Base-by-base conservation (phyloP, 495 filamentous ascomycete genomes). In the Penicillium silybi region DNA sequence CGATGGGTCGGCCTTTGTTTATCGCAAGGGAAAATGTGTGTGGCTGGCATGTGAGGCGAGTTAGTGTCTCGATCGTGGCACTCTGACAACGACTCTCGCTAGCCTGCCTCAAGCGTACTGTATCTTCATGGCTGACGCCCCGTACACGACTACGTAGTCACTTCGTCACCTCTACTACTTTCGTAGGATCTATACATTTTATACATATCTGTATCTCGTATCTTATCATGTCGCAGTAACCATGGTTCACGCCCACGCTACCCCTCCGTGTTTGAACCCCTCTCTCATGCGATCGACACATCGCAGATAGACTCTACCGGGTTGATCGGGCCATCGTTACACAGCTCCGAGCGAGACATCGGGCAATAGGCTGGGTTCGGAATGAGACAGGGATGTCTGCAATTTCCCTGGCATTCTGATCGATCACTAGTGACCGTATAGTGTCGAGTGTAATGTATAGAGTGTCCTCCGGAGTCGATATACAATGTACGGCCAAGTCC, bases 41-140 rank as follows among this genome's bases (percentile, higher is more conserved):
- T 61, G 57, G 48, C 48, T 51, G 48, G 58, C 58, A 61, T 61
- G 58, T 61, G 53, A 61, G 58, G 58, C 58, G 53, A 52, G 35
- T 56, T 59, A 56, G 57, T 50, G 52, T 48, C 47, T 47, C 40
- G 53, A 57, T 57, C 58, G 58, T 61, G 57, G 57, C 53, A 61
- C 25, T 37, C 25, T 9, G 29, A 26, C 23, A 51, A 18, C 39
- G 38, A 32, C 23, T 50, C 37, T n/a, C 22, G 22, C n/a, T n/a
- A n/a, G n/a, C n/a, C n/a, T n/a, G n/a, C n/a, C n/a, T n/a, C 20
- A 13, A 32, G 29, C 29, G 10, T 32, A 32, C 9, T 8, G 29
- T 32, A 32, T 32, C 29, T 32, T 13, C 29, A 10, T 32, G 1
- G 29, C 9, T 32, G 9, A 3, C 11, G 29, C 29, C 29, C 29